Conservation (phyloP, 225 moss, liverwort and hornwort species). For the Marchantia paleacea region DNA sequence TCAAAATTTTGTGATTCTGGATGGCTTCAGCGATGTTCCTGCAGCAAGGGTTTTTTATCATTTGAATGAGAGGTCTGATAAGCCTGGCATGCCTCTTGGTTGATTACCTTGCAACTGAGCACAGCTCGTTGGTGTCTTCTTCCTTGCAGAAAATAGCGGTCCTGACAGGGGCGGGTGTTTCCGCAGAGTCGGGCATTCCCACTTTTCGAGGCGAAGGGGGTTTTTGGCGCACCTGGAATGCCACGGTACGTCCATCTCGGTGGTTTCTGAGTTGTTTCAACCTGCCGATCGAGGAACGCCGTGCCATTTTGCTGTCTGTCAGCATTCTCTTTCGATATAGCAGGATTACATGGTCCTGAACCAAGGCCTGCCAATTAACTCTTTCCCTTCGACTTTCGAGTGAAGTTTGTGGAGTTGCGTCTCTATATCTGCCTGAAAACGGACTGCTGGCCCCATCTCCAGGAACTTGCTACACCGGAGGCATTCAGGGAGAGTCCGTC, state of each 20-base stretch:
- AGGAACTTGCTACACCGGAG: conserved; percentile 88
- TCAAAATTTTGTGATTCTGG: no score
- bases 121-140: conserved; percentile 1
- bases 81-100: background rate
- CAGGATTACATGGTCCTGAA: background rate
- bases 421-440: background rate
- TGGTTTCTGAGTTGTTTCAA: background rate
- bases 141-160: conserved; percentile 71
- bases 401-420: background rate
- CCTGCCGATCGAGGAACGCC: background rate
- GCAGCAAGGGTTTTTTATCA: background rate
- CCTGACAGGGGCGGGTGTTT: conserved; percentile 84
- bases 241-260: conserved; percentile 46
- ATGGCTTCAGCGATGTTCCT: no score
- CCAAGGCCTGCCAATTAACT: background rate
- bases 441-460: background rate
- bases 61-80: background rate
- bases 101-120: background rate
- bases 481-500: conserved; percentile 81
- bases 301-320: no score
- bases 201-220: conserved; percentile 93
- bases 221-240: conserved; percentile 82
- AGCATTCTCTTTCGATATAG: no score
- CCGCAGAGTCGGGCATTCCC: conserved; percentile 92
- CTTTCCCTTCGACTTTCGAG: background rate